Evolutionary conservation across 2,329 filamentous ascomycete genomes (phyloP).

Genomic region (Colletotrichum spinosum): DNA sequence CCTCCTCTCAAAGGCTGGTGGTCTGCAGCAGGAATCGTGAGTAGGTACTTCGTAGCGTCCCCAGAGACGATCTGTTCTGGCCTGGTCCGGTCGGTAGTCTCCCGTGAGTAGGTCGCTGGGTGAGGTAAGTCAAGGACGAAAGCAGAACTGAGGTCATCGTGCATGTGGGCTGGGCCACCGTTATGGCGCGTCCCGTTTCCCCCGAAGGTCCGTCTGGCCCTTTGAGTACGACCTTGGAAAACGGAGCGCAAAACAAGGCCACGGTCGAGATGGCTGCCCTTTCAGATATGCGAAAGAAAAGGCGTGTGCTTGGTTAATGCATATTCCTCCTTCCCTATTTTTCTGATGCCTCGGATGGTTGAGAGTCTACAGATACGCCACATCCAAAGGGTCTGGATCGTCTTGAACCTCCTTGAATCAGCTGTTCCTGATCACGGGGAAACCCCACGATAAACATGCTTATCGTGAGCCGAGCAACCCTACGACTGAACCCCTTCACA

Average conservation of each 20-base stretch:
- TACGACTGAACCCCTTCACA: background rate
- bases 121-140: constrained; percentile 23
- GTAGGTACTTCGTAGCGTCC: no score
- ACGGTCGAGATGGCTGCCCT: background rate
- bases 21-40: no score
- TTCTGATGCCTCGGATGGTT: background rate
- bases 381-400: constrained; percentile 11
- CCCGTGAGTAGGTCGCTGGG: background rate
- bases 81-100: no score
- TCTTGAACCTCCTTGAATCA: background rate
- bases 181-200: constrained; percentile 21
- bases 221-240: background rate
- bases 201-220: background rate
- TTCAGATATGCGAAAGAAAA: background rate
- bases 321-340: constrained; percentile 1
- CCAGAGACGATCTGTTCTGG: no score
- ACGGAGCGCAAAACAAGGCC: constrained; percentile 1
- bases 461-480: background rate
- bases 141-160: constrained; percentile 27
- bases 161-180: constrained; percentile 15
- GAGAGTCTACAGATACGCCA: constrained; percentile 9
- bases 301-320: constrained; percentile 27
- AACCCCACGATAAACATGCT: background rate
- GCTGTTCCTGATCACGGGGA: background rate
- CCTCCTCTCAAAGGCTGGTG: background rate